Base-by-base conservation (phyloP, 495 filamentous ascomycete genomes). In the Penicillium waksmanii region DNA sequence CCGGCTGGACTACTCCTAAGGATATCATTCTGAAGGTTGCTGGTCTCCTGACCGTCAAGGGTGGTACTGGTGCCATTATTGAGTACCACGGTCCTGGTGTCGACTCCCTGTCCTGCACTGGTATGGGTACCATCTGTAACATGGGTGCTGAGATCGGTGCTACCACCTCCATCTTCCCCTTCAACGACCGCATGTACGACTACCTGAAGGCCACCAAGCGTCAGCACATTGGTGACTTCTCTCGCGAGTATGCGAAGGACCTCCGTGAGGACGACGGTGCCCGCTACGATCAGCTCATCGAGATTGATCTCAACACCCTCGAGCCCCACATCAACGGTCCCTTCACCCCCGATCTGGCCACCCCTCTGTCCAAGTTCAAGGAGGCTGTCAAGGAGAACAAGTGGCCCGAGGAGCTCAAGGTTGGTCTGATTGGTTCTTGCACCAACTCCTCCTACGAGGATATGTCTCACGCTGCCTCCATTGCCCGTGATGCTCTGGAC, bases 371-470 rank as follows among this genome's bases (percentile, higher is more conserved):
- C 76, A 90, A 97, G 82, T 98, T 97, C 80, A 92, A 92, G 76
- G 88, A 93, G 74, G 91, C 95, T 66, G 95, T 94, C 62, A 89
- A 94, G 84, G 80, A 84, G 65, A 97, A 98, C 79, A 88, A 88
- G 76, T 98, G 95, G 95, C 95, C 95, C 42, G 88, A 96, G 76
- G 94, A 98, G 75, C 81, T 98, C 66, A 97, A 97, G 84, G 96
- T 96, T 66, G 96, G 96, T 72, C 71, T 80, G 62, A 80, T 99
- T 69, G 95, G 95, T 56, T 98, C 95, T 72, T 99, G 95, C 90
- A 99, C 95, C 66, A 99, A 99, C 86, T 96, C 92, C 44, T 97
- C 93, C 27, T 99, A 99, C 76, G 96, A 99, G 82, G 95, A 99
- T 71, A 98, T 99, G 95, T 90, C 88, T 66, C 92, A 96, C 63